Evolutionary conservation across 345 rosid species (phyloP), one percentile per base, ranked within the genome.

Genomic region (Murraya koenigii): DNA sequence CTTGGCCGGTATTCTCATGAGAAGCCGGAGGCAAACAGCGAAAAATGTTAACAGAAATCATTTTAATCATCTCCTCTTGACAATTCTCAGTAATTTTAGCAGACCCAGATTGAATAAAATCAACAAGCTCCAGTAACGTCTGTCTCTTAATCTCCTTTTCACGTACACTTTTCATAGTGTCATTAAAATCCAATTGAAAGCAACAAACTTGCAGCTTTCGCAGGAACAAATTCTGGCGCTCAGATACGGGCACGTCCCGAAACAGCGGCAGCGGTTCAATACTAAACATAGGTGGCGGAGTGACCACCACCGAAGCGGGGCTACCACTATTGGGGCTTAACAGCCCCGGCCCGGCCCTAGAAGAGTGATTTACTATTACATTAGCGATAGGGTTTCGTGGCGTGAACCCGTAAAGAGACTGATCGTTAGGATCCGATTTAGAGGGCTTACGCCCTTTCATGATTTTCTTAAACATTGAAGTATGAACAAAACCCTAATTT

Each of bases 91-190:
- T 86, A 71, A 94, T 83, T 77, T 86, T 94, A 65, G 92, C 87
- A 3, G 96, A 84, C 26, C 94, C 94, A 3, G 96, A 90, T 78
- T 94, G 98, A 23, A 92, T 90, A 71, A 86, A 88, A 83, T 92
- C 98, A 30, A 91, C 90, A 1, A 94, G 90, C 78, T 94, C 97
- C 77, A 92, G 17, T 38, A 94, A 85, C 1, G 96, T 88, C 66
- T 91, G 96, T 74, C 98, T 80, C 75, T 94, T 94, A 61, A 94
- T 90, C 84, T 94, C 98, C 86, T 92, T 94, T 78, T 94, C 94
- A 0, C 94, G 85, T 8, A 82, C 89, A 5, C 82, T 79, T 77
- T 86, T 90, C 77, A 87, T 15, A 6, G 92, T 75, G 39, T 92
- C 87, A 0, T 83, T 72, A 66, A 94, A 94, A 81, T 94, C 97